Evolutionary conservation across 768 basidiomycete species (phyloP), one percentile per base, ranked within the genome.

Genomic region (Chalciporus sphaerocephalus): DNA sequence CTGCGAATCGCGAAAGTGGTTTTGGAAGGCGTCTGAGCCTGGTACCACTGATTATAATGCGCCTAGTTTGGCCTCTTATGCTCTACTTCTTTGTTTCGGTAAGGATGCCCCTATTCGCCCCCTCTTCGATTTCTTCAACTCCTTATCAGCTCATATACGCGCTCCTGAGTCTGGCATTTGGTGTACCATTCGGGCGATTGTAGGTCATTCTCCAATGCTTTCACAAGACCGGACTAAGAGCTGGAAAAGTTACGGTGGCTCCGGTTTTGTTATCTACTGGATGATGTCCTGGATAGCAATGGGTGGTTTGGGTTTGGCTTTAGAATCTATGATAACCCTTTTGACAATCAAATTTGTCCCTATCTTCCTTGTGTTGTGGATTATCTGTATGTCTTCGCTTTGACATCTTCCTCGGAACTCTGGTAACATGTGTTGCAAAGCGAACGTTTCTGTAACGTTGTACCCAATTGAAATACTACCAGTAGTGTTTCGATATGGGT

Each of bases 181-280:
- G 78, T 18, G 67, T 82, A 1, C 74, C 80, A 18, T 76, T 85
- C 50, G 61, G 56, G 9, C 69, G 76, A 44, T 71, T 61, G 72
- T 80, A 27, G 24, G 74, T 63, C 28, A 17, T 8, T 22, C 18
- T 42, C 30, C 11, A 11, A 35, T 32, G 9, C 27, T 10, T 25
- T 25, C 32, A 23, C 20, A 10, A 11, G 24, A 16, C 4, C 24
- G 33, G 30, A 9, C 40, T 40, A 6, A 55, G 16, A 28, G 12
- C 24, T 22, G 5, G 6, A 6, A 6, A 16, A 71, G 75, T 44
- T 80, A 74, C 40, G 76, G 76, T 15, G 60, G 61, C 32, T 62
- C 62, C 0, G 83, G 83, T 0, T 81, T 85, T 52, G 49, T 83
- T 25, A 65, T 84, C 21, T 84, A 79, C 56, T 85, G 84, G 83